Base-by-base conservation (phyloP, 768 basidiomycete genomes). In the Suillus variegatus region DNA sequence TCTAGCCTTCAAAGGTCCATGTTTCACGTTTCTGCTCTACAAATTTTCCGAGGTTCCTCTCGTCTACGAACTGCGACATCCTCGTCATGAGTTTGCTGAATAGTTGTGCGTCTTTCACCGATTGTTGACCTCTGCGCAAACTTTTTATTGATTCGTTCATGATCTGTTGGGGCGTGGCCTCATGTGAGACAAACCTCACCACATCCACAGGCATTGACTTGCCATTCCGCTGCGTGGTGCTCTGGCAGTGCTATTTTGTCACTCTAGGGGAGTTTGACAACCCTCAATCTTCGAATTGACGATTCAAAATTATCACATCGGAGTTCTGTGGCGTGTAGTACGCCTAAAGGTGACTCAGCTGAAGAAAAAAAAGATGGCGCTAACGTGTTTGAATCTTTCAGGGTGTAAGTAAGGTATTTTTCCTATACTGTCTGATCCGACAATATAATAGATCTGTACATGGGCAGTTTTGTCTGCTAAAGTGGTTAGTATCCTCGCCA, bases 351-450 rank as follows among this genome's bases (percentile, higher is more conserved):
- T 5, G 13, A 14, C 13, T 25, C 46, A 20, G 18, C 58, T 51
- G 69, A 28, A n/a, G 25, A 25, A 25, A 69, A 4, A 74, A 49
- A 20, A 10, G 18, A 16, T 20, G 10, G 9, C 7, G 18, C 52
- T 4, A 32, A 32, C 52, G 9, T 12, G 32, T 54, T 10, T 9
- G 51, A 52, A 52, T 52, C 28, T 46, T 46, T 51, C 25, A 6
- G 25, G 14, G 3, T 28, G 25, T 51, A 28, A 25, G 28, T 6
- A 14, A 51, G 49, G 49, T 28, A 14, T 16, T 25, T 51, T 16
- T 51, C 7, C 25, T 25, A 16, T 28, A 25, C 47, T 44, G n/a
- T 38, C 12, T 36, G 35, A 18, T 52, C 22, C 9, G 40, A 43
- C 43, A 18, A 35, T 35, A 35, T 35, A 1, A 36, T 8, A 64